Conservation (phyloP, 2,329 filamentous ascomycete species). For the Stagonosporopsis cucurbitacearum region DNA sequence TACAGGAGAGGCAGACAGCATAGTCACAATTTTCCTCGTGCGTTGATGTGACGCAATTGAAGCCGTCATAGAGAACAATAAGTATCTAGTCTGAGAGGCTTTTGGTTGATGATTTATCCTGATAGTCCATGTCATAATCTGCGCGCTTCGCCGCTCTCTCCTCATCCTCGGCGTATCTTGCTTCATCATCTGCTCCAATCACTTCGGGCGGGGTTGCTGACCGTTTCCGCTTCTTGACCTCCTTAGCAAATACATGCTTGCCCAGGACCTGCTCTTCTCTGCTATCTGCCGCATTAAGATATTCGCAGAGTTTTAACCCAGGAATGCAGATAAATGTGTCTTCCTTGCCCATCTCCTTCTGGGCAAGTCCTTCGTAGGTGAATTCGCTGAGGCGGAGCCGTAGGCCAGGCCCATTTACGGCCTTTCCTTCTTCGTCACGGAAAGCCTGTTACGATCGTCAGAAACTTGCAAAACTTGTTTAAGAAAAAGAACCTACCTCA, state of each 20-base stretch:
- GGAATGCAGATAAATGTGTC: background rate
- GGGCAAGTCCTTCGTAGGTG: constrained; percentile 14
- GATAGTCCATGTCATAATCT: constrained; percentile 16
- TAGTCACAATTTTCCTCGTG: too few species aligned
- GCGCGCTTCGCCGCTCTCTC: constrained; percentile 26
- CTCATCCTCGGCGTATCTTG: constrained; percentile 26
- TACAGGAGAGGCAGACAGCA: too few species aligned
- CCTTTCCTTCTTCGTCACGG: constrained; percentile 30
- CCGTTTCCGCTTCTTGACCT: constrained; percentile 17
- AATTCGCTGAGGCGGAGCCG: constrained; percentile 25
- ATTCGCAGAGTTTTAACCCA: background rate
- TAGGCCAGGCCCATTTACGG: constrained; percentile 20
- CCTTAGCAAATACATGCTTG: constrained; percentile 7
- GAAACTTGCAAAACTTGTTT: background rate
- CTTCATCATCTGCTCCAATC: constrained; percentile 25
- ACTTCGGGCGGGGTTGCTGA: constrained; percentile 27
- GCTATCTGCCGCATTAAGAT: background rate
- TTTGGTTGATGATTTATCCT: constrained; percentile 12
- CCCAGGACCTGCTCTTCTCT: background rate
- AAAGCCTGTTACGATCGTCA: constrained; percentile 25
- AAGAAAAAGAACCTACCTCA: background rate
- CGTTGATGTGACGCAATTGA: too few species aligned
- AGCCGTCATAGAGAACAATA: too few species aligned
- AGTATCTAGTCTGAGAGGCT: constrained; percentile 2
- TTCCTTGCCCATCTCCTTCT: background rate